A percentile compares a stretch with the other conserved stretches of the same genome.
phyloP scores from a whole-genome alignment of 441 rosid species.

The Corymbia calophylla region DNA sequence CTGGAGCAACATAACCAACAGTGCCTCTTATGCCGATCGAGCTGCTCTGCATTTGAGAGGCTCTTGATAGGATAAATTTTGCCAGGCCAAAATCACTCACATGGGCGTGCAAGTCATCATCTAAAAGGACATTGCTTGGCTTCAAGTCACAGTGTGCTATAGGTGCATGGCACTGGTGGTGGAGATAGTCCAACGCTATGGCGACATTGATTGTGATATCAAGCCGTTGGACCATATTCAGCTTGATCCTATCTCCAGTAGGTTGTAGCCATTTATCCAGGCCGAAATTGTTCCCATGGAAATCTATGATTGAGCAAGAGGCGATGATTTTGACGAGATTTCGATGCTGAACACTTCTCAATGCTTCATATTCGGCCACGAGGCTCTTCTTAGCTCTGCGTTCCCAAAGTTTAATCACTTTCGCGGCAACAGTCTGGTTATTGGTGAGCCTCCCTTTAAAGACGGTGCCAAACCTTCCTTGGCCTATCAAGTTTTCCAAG shows the following conservation, averaged over 20 bases:
- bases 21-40: neutral
- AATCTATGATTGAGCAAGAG: neutral
- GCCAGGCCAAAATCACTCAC: neutral
- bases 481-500: neutral
- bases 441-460: neutral
- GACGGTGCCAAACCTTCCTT: neutral
- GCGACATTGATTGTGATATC: neutral
- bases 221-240: neutral
- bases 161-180: neutral
- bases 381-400: neutral
- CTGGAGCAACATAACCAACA: neutral
- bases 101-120: neutral
- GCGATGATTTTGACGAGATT: slow-evolving; percentile 5
- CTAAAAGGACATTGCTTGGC: neutral
- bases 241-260: neutral
- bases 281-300: neutral
- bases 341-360: neutral
- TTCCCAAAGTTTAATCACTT: neutral
- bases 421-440: neutral
- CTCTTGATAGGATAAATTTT: neutral
- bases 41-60: neutral
- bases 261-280: neutral
- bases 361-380: neutral
- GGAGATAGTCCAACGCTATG: neutral
- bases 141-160: neutral